Evolutionary conservation across 305 asterid genomes (phyloP).

Genomic region (Nicotiana rustica): DNA sequence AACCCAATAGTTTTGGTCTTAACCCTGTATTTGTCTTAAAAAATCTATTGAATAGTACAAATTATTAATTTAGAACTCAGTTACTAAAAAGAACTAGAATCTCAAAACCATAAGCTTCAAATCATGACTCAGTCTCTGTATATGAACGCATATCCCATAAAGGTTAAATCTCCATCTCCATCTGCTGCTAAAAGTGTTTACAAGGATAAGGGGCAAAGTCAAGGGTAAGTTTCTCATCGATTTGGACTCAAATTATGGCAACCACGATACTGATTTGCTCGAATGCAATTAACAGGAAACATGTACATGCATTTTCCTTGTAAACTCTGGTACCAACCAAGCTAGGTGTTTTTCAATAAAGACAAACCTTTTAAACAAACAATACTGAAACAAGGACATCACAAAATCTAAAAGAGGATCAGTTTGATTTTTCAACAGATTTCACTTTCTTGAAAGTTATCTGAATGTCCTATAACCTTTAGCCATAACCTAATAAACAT

Average conservation of each 20-base stretch:
- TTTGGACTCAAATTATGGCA: conserved; percentile 7
- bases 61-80: no score
- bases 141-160: neutral
- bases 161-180: neutral
- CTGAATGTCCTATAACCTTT: neutral
- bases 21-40: no score
- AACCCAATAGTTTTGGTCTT: no score
- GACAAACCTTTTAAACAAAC: conserved; percentile 2
- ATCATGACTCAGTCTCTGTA: no score
- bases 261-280: neutral
- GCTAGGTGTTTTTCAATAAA: conserved; percentile 16
- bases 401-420: neutral
- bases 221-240: neutral
- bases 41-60: no score
- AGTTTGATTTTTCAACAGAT: neutral
- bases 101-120: no score
- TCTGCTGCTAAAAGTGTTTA: neutral
- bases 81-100: no score
- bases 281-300: conserved; percentile 14
- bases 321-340: neutral
- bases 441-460: conserved; percentile 8
- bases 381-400: neutral
- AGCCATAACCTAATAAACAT: conserved; percentile 26
- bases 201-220: neutral
- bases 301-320: neutral